phyloP scores from a whole-genome alignment of 345 rosid genomes.

The Anastatica hierochuntica region DNA sequence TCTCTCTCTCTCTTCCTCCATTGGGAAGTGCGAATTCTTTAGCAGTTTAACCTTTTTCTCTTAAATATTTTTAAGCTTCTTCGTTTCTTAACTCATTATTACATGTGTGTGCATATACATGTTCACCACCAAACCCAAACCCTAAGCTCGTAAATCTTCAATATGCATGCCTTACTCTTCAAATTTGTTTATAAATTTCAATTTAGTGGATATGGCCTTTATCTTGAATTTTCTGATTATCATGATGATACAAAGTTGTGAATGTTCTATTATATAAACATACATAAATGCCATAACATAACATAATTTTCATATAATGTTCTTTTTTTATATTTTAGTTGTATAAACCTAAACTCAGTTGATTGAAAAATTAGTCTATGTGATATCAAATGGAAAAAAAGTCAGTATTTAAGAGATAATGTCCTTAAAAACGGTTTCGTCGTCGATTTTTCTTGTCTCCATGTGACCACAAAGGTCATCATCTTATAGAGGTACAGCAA shows the following conservation, averaged over 20 bases:
- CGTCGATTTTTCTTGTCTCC: conserved; percentile 15
- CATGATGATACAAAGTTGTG: not conserved
- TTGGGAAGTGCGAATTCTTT: conserved; percentile 34
- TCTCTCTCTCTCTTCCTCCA: conserved; percentile 31
- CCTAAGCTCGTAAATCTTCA: conserved; percentile 17
- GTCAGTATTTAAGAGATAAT: not conserved
- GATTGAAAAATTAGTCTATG: no score
- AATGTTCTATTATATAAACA: not conserved
- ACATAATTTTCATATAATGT: no score
- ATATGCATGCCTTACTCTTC: not conserved
- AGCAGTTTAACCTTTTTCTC: conserved; percentile 1
- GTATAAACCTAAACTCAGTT: no score
- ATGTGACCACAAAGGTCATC: conserved; percentile 21
- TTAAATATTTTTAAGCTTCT: not conserved
- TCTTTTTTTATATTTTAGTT: no score
- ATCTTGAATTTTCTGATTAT: not conserved
- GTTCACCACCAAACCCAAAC: conserved; percentile 15
- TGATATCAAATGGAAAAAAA: no score
- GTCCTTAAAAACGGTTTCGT: conserved; percentile 10
- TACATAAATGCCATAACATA: no score
- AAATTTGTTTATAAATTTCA: not conserved
- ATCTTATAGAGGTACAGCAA: conserved; percentile 1
- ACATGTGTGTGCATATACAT: not conserved
- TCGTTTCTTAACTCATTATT: not conserved
- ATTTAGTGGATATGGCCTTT: not conserved